phyloP scores from a whole-genome alignment of 306 rosid species.

The Cucurbita ficifolia region DNA sequence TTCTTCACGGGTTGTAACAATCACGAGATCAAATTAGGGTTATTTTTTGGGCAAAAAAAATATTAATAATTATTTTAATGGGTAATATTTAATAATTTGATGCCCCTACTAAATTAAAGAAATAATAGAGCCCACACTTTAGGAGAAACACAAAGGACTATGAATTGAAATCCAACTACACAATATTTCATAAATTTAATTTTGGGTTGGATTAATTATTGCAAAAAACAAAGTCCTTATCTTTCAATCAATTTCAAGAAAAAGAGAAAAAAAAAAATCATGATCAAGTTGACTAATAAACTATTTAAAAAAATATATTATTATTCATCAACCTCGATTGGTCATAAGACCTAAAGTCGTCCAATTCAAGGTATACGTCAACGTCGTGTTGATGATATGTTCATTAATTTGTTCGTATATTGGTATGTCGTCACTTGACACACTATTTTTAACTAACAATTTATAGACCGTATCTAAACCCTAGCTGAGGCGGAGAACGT shows the following conservation, averaged over 20 bases:
- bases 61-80: not conserved
- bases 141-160: not conserved
- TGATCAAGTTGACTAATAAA: not conserved
- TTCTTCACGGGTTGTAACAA: not conserved
- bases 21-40: not conserved
- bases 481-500: too few relatives aligned
- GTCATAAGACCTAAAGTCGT: too few relatives aligned
- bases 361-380: too few relatives aligned
- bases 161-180: not conserved
- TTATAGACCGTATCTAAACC: too few relatives aligned
- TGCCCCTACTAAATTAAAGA: not conserved
- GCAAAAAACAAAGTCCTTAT: not conserved
- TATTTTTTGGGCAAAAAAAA: not conserved
- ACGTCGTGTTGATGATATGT: too few relatives aligned
- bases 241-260: slow-evolving; percentile 4
- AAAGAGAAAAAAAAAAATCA: not conserved
- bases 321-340: too few relatives aligned
- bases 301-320: not conserved
- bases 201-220: not conserved
- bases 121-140: not conserved
- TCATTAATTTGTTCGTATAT: too few relatives aligned
- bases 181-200: not conserved
- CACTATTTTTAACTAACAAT: too few relatives aligned
- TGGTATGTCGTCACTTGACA: too few relatives aligned
- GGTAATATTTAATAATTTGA: not conserved